Base-by-base conservation (phyloP, 2,329 filamentous ascomycete genomes). In the Chrysoporthe cubensis region DNA sequence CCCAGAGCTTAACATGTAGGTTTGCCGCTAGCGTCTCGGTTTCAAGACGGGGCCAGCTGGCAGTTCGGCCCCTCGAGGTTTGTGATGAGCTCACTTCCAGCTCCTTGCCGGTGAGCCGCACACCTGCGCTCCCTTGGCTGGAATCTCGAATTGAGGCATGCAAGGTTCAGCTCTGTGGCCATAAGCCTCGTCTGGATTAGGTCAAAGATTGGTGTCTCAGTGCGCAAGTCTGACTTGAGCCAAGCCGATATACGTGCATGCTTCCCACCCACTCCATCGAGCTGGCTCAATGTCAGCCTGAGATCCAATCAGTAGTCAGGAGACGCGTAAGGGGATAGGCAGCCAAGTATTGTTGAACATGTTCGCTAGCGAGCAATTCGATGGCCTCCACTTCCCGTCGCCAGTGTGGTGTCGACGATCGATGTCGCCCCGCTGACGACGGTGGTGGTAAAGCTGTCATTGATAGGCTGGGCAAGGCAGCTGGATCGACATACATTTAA, bases 11-110 rank as follows among this genome's bases (percentile, higher is more conserved):
- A 40, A 69, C 46, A 61, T 32, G 11, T 66, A 48, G 21, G 14
- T 58, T 67, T 34, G 56, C 46, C 60, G 37, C 66, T 62, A 69
- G 61, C 60, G 63, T 43, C 57, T 52, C 48, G 54, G 57, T 60
- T 14, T 42, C 50, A 52, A 4, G 4, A 34, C 13, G 52, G 37
- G 14, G 52, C 13, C 37, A 46, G 46, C 60, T 63, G 44, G 40
- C 14, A 50, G 26, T n/a, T 37, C 21, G 44, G 44, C 9, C 62
- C 62, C 57, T 44, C 37, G 32, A 62, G n/a, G 16, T 32, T 58
- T n/a, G 37, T n/a, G 56, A 50, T 50, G 14, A 16, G 40, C 54
- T 57, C 54, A 14, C 32, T 57, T 57, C 34, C 54, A 37, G 32
- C 32, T 37, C 13, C 34, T 57, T 16, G 8, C 54, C 32, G 40